Conservation (phyloP, 129 eudicot genomes). For the Scalesia atractyloides region DNA sequence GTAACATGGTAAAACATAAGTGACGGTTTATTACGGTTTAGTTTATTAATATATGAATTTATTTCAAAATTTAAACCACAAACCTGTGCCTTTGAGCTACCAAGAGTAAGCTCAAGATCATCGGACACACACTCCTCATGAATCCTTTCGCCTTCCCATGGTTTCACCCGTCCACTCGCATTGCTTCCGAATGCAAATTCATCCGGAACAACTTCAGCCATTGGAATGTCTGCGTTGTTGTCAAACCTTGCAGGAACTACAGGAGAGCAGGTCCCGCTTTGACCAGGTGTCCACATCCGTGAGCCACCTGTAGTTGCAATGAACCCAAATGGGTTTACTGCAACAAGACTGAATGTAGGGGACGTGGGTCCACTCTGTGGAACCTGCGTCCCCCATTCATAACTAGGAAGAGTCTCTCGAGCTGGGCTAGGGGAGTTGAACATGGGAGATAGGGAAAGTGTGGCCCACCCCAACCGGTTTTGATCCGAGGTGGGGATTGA, state of each 20-base stretch:
- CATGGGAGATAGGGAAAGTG: constrained; percentile 52
- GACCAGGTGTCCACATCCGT: constrained; percentile 76
- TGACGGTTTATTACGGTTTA: background rate
- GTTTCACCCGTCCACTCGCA: constrained; percentile 48
- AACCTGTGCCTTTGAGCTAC: constrained; percentile 62
- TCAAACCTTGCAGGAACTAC: constrained; percentile 60
- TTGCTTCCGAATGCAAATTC: constrained; percentile 69
- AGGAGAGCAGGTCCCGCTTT: constrained; percentile 88
- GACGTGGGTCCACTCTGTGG: constrained; percentile 54
- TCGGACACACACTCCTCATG: constrained; percentile 73
- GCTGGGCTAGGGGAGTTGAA: constrained; percentile 85
- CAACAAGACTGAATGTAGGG: constrained; percentile 76
- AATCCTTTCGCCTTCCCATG: constrained; percentile 96
- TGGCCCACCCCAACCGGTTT: constrained; percentile 54
- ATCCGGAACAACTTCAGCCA: constrained; percentile 58
- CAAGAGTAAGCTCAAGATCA: constrained; percentile 91
- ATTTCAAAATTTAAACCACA: constrained; percentile 8
- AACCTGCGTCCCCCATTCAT: constrained; percentile 52
- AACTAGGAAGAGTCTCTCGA: constrained; percentile 44
- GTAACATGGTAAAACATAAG: constrained; percentile 12
- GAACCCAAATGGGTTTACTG: constrained; percentile 66
- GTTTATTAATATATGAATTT: background rate
- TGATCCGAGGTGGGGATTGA: constrained; percentile 56
- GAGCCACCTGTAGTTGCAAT: constrained; percentile 43
- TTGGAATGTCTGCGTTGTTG: constrained; percentile 62